Evolutionary conservation across 2,329 filamentous ascomycete genomes (phyloP).

Genomic region (Hirsutella rhossiliensis): DNA sequence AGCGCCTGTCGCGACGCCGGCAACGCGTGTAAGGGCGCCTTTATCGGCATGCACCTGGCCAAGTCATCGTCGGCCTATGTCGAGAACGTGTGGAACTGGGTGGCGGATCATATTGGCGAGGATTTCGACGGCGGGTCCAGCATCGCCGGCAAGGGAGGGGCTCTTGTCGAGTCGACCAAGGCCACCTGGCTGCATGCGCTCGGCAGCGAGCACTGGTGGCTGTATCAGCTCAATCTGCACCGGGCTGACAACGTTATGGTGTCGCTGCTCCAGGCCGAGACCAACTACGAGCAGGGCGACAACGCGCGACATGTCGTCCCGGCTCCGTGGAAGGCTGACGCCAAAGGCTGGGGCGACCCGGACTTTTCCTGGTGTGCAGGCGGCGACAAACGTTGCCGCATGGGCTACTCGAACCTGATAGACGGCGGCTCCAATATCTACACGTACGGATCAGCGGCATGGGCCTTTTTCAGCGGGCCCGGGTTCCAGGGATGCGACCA

Average conservation of each 20-base stretch:
- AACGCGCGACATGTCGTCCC: slow-evolving; percentile 22
- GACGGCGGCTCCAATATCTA: slow-evolving; percentile 27
- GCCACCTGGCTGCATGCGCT: slow-evolving; percentile 35
- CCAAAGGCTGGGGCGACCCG: slow-evolving; percentile 25
- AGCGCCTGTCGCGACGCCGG: slow-evolving; percentile 21
- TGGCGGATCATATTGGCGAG: slow-evolving; percentile 33
- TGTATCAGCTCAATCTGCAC: slow-evolving; percentile 45
- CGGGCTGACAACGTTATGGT: slow-evolving; percentile 36
- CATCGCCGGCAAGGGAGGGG: slow-evolving; percentile 36
- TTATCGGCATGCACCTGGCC: slow-evolving; percentile 36
- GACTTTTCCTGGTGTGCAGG: slow-evolving; percentile 26
- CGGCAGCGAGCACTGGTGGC: slow-evolving; percentile 43
- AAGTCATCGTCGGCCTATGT: slow-evolving; percentile 11
- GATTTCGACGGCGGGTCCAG: slow-evolving; percentile 32
- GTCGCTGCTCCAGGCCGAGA: slow-evolving; percentile 40
- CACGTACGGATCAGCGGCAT: slow-evolving; percentile 29
- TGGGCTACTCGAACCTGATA: slow-evolving; percentile 29
- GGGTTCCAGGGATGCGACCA: slow-evolving; percentile 20
- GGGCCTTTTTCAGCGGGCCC: slow-evolving; percentile 30
- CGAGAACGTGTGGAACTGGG: slow-evolving; percentile 25
- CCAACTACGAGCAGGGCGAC: slow-evolving; percentile 26
- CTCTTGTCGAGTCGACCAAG: slow-evolving; percentile 31
- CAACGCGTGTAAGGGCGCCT: slow-evolving; percentile 32
- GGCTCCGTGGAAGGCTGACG: slow-evolving; percentile 25
- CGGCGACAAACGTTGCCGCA: slow-evolving; percentile 25